Base-by-base conservation (phyloP, 2,329 filamentous ascomycete genomes). In the Aspergillus pseudoviridinutans region DNA sequence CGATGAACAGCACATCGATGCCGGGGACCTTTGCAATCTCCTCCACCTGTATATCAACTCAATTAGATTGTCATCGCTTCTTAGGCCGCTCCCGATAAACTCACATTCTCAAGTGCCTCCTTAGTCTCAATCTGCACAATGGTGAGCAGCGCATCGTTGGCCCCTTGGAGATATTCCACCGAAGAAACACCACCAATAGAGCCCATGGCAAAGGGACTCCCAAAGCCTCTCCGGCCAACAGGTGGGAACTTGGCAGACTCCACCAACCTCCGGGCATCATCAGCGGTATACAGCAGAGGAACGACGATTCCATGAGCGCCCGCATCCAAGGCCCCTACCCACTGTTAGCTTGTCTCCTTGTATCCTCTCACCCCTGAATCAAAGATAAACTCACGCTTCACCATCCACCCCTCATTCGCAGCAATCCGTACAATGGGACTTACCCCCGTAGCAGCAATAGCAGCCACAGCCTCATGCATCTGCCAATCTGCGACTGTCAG, bases 321-420 rank as follows among this genome's bases (percentile, higher is more conserved):
- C 49, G 82, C 73, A 63, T 86, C 84, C 41, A 87, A 76, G 10
- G 84, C 84, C 52, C 78, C 76, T 79, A 56, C 4, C 22, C 22
- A 25, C 53, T 7, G 27, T 28, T 35, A 49, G 5, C 41, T 17
- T 6, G 0, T 17, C 24, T 27, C 17, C 6, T 10, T 5, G 24
- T 51, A 24, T 22, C 8, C 44, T 35, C 41, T 29, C n/a, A 17
- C 12, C 35, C 9, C 25, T 27, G 6, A 38, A 22, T 6, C 12
- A 49, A 4, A 53, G 41, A 27, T 47, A 52, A 14, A 55, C 73
- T 57, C 68, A 78, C 83, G 74, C 67, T 86, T 86, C 57, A 86
- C 82, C 82, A 85, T 84, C 83, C 82, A 85, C 50, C 79, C 76
- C 71, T 86, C 82, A 56, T 83, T 83, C 27, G 81, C 81, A 14